Conservation (phyloP, 2,329 filamentous ascomycete species). For the Neonectria neomacrospora region DNA sequence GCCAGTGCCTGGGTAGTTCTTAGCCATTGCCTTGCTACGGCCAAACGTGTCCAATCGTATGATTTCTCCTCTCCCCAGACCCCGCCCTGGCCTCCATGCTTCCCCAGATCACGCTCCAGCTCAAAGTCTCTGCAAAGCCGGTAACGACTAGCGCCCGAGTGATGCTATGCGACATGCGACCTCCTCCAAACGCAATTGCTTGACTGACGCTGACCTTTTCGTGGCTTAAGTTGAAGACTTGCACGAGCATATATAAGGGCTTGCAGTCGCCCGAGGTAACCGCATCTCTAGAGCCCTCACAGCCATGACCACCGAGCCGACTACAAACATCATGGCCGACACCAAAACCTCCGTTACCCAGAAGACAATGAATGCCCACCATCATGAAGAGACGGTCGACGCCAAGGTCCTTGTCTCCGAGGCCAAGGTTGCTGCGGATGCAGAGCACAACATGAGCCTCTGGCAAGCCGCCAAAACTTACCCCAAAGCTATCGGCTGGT, state of each 20-base stretch:
- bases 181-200: not conserved
- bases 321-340: slow-evolving; percentile 41
- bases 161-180: slow-evolving; percentile 10
- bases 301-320: not conserved
- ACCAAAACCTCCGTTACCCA: slow-evolving; percentile 13
- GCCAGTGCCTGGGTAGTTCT: not conserved
- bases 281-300: not conserved
- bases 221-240: not conserved
- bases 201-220: not conserved
- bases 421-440: slow-evolving; percentile 54
- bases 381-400: slow-evolving; percentile 43
- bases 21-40: not conserved
- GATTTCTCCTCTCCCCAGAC: slow-evolving; percentile 19
- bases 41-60: slow-evolving; percentile 13
- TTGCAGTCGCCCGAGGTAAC: not conserved
- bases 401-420: slow-evolving; percentile 48
- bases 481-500: slow-evolving; percentile 61
- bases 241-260: slow-evolving; percentile 14
- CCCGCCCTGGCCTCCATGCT: slow-evolving; percentile 8
- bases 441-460: slow-evolving; percentile 56
- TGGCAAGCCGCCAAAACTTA: slow-evolving; percentile 55
- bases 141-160: not conserved
- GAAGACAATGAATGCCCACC: slow-evolving; percentile 41
- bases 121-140: not conserved
- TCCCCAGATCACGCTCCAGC: slow-evolving; percentile 17